Evolutionary conservation across 106 monocot genomes (phyloP).

Genomic region (Agapanthus africanus): DNA sequence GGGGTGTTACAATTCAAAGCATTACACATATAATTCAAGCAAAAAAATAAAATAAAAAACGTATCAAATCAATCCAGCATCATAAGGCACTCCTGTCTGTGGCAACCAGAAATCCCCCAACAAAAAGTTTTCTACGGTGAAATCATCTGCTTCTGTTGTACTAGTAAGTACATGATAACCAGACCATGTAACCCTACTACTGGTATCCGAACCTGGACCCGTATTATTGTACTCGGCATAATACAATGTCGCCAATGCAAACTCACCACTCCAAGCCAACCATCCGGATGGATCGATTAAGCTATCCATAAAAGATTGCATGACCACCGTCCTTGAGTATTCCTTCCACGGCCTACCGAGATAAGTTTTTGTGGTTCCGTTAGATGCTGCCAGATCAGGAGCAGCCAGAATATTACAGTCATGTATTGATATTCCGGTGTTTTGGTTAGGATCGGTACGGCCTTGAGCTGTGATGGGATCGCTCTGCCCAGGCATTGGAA

Average conservation of each 20-base stretch:
- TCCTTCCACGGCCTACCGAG: constrained; percentile 81
- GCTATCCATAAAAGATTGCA: constrained; percentile 51
- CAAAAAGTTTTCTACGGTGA: constrained; percentile 50
- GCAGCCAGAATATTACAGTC: constrained; percentile 35
- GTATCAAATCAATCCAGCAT: constrained; percentile 33
- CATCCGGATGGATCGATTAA: constrained; percentile 66
- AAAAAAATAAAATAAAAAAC: no score
- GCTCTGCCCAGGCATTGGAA: constrained; percentile 49
- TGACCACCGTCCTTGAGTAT: constrained; percentile 73
- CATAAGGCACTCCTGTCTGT: constrained; percentile 53
- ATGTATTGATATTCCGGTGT: constrained; percentile 74
- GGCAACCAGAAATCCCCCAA: constrained; percentile 63
- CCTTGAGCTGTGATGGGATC: constrained; percentile 89
- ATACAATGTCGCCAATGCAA: constrained; percentile 63
- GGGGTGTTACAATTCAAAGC: no score
- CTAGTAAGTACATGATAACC: constrained; percentile 46
- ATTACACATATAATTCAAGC: no score
- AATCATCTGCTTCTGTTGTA: constrained; percentile 34
- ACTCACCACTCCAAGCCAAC: constrained; percentile 67
- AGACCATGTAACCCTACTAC: constrained; percentile 46
- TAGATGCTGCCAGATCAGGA: constrained; percentile 23
- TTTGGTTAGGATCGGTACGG: constrained; percentile 82
- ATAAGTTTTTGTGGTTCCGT: constrained; percentile 27
- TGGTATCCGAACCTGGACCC: constrained; percentile 47
- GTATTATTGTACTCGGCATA: constrained; percentile 63